phyloP scores from a whole-genome alignment of 805 yeast genomes.

The Tanozyma kutaoensis region DNA sequence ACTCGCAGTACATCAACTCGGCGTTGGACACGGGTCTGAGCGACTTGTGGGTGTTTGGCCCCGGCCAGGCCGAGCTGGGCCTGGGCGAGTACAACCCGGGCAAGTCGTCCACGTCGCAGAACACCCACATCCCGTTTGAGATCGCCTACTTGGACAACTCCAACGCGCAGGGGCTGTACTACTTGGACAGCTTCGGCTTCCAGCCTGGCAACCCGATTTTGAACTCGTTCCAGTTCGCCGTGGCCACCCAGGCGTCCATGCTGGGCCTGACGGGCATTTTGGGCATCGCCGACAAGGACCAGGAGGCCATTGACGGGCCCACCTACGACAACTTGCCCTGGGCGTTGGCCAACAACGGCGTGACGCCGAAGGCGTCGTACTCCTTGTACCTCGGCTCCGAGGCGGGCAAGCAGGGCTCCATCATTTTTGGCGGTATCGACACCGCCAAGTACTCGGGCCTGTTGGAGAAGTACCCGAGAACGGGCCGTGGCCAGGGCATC shows the following conservation, averaged over 20 bases:
- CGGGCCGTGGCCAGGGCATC: slow-evolving; percentile 1
- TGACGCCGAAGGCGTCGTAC: slow-evolving; percentile 2
- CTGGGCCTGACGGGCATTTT: slow-evolving; percentile 2
- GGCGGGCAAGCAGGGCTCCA: slow-evolving; percentile 4
- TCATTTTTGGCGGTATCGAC: slow-evolving; percentile 22
- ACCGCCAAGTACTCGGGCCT: slow-evolving; percentile 12
- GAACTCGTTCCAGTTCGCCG: slow-evolving; percentile 4
- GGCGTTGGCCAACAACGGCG: slow-evolving; percentile 2
- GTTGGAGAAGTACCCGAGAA: background rate
- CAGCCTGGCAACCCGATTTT: background rate
- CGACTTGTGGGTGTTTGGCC: slow-evolving; percentile 4
- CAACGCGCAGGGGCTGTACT: slow-evolving; percentile 3
- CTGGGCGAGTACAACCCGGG: background rate
- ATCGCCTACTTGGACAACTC: slow-evolving; percentile 3
- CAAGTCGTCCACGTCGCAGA: slow-evolving; percentile 1
- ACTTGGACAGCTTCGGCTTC: slow-evolving; percentile 3
- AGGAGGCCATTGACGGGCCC: slow-evolving; percentile 1
- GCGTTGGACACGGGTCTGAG: slow-evolving; percentile 17
- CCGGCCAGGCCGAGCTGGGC: background rate
- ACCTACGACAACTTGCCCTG: slow-evolving; percentile 3
- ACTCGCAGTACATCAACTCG: slow-evolving; percentile 8
- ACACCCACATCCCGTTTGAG: slow-evolving; percentile 2
- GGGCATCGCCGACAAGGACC: slow-evolving; percentile 4
- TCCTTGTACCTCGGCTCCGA: slow-evolving; percentile 5
- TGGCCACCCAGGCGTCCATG: background rate